Evolutionary conservation across 2,329 filamentous ascomycete genomes (phyloP), one percentile per base, ranked within the genome.

Genomic region (Colletotrichum salicis): DNA sequence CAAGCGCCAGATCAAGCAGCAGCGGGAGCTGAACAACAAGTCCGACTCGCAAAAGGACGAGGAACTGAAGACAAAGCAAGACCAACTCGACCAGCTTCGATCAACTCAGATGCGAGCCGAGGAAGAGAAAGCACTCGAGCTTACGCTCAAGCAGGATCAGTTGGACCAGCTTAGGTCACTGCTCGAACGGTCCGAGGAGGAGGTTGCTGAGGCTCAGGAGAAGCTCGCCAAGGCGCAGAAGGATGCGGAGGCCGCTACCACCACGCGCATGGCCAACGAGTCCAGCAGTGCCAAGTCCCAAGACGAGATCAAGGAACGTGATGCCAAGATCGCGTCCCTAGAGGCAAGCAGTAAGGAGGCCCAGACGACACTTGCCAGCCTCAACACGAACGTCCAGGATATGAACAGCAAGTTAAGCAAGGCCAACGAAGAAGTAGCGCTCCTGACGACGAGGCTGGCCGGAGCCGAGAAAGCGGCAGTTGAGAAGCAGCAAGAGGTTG

Each of bases 1-100:
- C 10, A 93, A 96, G 77, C 91, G 95, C 55, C 95, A 98, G 80
- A 96, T 98, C 77, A 96, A 97, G 83, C 95, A 98, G 80, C 96
- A 98, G 82, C 93, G 95, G 70, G 94, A 97, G 78, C 88, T 98
- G 69, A 97, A 97, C 82, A 95, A 88, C 84, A 95, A 95, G 78
- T 95, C 94, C 1, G 94, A 97, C 75, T 86, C 89, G 24, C 88
- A 91, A 72, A 90, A 91, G 77, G 91, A 93, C 76, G 87, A 87
- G 52, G 89, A 93, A 73, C 80, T 93, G n/a, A 84, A 87, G 29
- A 80, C 85, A 59, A 90, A 89, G 76, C 84, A 86, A 64, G 86
- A 88, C 19, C 87, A 92, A 75, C 78, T 93, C 7, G 85, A 89
- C 52, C 82, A 76, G 27, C 71, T 74, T 10, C 74, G 70, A 11